Percentiles rank a stretch among this genome's conserved stretches.
These are phyloP conservation scores for Apiospora sp. DNA, from an alignment of 2,329 filamentous ascomycete genomes.

Conservation along the genomic window DNA sequence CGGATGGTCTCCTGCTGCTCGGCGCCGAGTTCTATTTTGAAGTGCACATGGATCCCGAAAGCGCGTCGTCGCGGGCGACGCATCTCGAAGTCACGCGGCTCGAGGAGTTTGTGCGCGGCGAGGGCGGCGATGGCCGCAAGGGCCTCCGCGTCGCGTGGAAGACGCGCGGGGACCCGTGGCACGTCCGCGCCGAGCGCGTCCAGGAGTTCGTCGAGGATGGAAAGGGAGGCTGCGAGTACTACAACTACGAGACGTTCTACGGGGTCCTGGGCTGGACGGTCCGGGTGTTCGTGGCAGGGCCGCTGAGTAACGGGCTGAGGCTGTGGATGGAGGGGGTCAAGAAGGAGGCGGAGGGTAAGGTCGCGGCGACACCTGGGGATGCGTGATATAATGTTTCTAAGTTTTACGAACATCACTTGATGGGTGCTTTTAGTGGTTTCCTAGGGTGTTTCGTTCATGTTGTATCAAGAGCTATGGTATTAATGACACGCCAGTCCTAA, in stretches of 20 bases:
- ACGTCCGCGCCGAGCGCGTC: slow-evolving; percentile 48
- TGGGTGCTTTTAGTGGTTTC: background rate
- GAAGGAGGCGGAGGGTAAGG: slow-evolving; percentile 37
- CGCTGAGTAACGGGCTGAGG: slow-evolving; percentile 46
- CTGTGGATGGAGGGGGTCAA: slow-evolving; percentile 51
- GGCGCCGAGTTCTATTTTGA: slow-evolving; percentile 45
- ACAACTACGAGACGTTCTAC: slow-evolving; percentile 56
- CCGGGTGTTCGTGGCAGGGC: slow-evolving; percentile 41
- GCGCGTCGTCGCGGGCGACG: slow-evolving; percentile 31
- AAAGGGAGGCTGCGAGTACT: slow-evolving; percentile 47
- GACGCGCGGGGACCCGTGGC: slow-evolving; percentile 42
- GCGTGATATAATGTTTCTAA: background rate
- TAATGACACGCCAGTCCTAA: background rate
- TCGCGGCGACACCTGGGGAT: background rate
- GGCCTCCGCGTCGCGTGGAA: slow-evolving; percentile 52
- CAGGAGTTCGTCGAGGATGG: slow-evolving; percentile 51
- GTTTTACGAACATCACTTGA: background rate
- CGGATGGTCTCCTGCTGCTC: slow-evolving; percentile 35
- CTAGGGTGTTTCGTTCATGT: background rate
- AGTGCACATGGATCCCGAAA: slow-evolving; percentile 42
- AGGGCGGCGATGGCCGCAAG: slow-evolving; percentile 29
- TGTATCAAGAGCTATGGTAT: background rate
- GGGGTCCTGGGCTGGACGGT: slow-evolving; percentile 47
- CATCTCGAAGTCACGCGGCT: slow-evolving; percentile 42
- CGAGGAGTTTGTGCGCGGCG: slow-evolving; percentile 43